phyloP scores from a whole-genome alignment of 306 rosid genomes.

The Glycine latifolia region DNA sequence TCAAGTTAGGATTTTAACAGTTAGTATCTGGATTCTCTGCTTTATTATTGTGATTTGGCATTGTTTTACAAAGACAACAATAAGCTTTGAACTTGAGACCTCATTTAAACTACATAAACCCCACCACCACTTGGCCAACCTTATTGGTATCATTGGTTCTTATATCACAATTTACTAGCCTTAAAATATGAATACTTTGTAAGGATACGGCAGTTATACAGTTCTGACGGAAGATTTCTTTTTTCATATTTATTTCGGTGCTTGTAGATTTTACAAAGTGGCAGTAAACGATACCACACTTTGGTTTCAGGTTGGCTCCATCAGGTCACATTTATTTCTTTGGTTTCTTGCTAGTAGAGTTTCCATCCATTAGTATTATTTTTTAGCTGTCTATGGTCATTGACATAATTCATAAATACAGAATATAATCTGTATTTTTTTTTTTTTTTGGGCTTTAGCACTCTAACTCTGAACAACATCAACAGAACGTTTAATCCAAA shows the following conservation, averaged over 20 bases:
- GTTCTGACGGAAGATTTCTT: not conserved
- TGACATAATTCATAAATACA: not conserved
- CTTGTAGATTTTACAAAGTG: conserved; percentile 82
- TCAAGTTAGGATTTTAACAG: not conserved
- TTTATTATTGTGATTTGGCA: not conserved
- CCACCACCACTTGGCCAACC: no score
- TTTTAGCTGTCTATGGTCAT: conserved; percentile 29
- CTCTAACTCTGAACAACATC: conserved; percentile 36
- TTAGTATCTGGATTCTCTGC: conserved; percentile 7
- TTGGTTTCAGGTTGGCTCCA: conserved; percentile 99
- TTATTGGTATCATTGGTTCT: not conserved
- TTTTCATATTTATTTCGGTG: conserved; percentile 24
- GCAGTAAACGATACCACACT: conserved; percentile 71
- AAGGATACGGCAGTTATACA: conserved; percentile 17
- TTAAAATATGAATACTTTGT: conserved; percentile 3
- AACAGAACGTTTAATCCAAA: no score
- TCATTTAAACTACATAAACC: no score
- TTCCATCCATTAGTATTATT: conserved; percentile 14
- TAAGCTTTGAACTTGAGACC: no score
- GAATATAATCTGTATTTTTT: not conserved
- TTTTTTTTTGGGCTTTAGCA: not conserved
- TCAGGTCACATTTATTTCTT: conserved; percentile 83
- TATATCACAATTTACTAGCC: not conserved
- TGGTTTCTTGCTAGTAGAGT: conserved; percentile 47
- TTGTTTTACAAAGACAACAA: not conserved